A percentile compares a stretch with the other conserved stretches of the same genome.
phyloP scores from a whole-genome alignment of 495 filamentous ascomycete genomes.

The Tuber calosporum region DNA sequence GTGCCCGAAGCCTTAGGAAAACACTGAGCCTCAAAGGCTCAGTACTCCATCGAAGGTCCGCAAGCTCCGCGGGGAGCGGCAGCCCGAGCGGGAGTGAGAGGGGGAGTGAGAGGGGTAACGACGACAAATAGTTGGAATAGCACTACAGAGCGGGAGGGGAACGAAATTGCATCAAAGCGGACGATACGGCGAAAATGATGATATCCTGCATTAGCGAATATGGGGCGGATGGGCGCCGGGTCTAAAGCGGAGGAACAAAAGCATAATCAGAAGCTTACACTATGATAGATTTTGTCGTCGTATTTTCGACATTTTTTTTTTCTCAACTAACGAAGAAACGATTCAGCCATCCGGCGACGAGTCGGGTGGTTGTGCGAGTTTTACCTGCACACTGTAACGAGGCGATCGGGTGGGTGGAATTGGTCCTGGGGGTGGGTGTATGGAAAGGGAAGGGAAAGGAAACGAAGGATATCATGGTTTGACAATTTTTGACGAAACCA shows the following conservation, averaged over 20 bases:
- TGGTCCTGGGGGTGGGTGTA: background rate
- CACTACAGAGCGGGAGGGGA: background rate
- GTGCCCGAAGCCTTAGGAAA: conserved; percentile 29
- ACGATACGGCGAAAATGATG: background rate
- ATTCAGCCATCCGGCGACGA: conserved; percentile 11
- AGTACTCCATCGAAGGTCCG: conserved; percentile 25
- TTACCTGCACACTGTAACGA: conserved; percentile 3
- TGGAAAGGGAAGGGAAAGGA: conserved; percentile 2
- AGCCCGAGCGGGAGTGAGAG: conserved; percentile 14
- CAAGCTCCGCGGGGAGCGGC: conserved; percentile 21
- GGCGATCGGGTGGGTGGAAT: background rate
- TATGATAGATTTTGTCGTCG: conserved; percentile 8
- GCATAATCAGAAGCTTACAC: conserved; percentile 10
- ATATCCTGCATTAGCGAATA: conserved; percentile 9
- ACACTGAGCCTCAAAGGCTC: conserved; percentile 36
- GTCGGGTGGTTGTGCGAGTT: conserved; percentile 11
- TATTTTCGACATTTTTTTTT: conserved; percentile 4
- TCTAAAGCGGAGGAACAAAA: conserved; percentile 5
- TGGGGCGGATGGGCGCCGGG: background rate
- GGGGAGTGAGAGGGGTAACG: conserved; percentile 1
- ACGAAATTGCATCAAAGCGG: background rate
- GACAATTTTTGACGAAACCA: conserved; percentile 4
- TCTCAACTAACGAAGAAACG: conserved; percentile 7
- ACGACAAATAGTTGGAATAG: background rate
- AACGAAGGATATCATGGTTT: conserved; percentile 11